A percentile compares a stretch with the other conserved stretches of the same genome.
These are phyloP conservation scores for Tolypocladium pustulatum DNA, from an alignment of 2,329 filamentous ascomycete species.

Conservation along the genomic window DNA sequence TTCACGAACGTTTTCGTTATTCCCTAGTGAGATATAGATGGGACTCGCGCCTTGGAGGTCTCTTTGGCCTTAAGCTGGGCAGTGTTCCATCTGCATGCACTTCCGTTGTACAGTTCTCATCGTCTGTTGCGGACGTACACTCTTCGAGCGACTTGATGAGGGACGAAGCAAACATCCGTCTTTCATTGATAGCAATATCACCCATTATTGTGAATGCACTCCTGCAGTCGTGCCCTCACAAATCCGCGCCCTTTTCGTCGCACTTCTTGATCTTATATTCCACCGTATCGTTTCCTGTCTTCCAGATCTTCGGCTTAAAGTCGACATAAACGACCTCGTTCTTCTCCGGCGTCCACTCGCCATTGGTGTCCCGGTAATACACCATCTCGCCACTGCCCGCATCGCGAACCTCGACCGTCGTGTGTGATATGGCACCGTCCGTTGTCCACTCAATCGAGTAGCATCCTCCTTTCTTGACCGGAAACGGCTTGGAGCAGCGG, in stretches of 20 bases:
- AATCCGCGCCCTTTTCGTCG: background rate
- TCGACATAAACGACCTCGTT: conserved; percentile 33
- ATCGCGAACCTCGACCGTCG: conserved; percentile 24
- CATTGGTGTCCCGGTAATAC: conserved; percentile 33
- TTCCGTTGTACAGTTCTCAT: too few species aligned
- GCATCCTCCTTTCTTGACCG: conserved; percentile 25
- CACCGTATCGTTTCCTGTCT: conserved; percentile 32
- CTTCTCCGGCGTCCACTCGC: conserved; percentile 33
- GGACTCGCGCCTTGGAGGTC: too few species aligned
- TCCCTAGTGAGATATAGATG: too few species aligned
- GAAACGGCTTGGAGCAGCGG: conserved; percentile 29
- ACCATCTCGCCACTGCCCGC: conserved; percentile 28
- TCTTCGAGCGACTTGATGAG: too few species aligned
- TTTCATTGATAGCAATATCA: background rate
- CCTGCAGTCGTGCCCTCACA: background rate
- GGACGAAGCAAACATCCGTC: too few species aligned
- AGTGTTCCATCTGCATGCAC: too few species aligned
- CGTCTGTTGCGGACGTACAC: too few species aligned
- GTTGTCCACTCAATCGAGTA: conserved; percentile 31
- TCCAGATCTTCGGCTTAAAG: conserved; percentile 34
- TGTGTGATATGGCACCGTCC: conserved; percentile 25
- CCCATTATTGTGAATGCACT: background rate
- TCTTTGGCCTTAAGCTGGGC: too few species aligned
- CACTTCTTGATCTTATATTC: conserved; percentile 24
- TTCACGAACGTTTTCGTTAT: too few species aligned